Conservation (phyloP, 1,284 basidiomycete genomes). For the Cerioporus squamosus region DNA sequence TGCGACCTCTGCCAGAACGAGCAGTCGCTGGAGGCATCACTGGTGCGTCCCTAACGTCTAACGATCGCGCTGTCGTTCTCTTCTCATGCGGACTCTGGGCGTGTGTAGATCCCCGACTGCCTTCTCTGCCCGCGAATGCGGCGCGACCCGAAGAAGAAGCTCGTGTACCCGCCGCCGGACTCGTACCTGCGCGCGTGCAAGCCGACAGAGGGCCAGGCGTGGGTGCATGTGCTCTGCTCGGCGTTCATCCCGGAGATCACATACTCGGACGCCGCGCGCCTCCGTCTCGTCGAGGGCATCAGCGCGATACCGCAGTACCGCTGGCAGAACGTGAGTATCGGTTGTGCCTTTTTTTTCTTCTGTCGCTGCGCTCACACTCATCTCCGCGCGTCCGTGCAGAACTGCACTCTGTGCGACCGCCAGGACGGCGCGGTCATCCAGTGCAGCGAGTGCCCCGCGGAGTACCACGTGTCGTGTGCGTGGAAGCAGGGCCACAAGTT, state of each 20-base stretch:
- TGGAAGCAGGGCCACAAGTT: conserved; percentile 84
- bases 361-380: too few relatives aligned
- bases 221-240: conserved; percentile 91
- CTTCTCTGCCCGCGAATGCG: conserved; percentile 70
- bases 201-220: conserved; percentile 92
- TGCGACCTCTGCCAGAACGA: conserved; percentile 88
- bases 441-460: conserved; percentile 81
- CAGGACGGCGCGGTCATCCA: conserved; percentile 80
- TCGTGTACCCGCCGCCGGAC: conserved; percentile 52
- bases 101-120: conserved; percentile 67
- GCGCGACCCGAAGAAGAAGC: conserved; percentile 52
- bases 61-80: not conserved
- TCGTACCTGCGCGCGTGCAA: conserved; percentile 86
- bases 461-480: conserved; percentile 91
- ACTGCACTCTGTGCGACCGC: conserved; percentile 66
- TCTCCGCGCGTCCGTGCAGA: conserved; percentile 40
- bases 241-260: conserved; percentile 85
- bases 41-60: conserved; percentile 55
- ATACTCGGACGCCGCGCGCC: conserved; percentile 73
- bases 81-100: not conserved
- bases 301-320: conserved; percentile 70
- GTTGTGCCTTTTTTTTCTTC: not conserved
- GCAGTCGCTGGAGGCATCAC: conserved; percentile 73
- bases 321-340: conserved; percentile 61
- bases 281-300: conserved; percentile 88